Evolutionary conservation across 2,329 filamentous ascomycete species (phyloP).

Genomic region (Hypoxylon sp.): DNA sequence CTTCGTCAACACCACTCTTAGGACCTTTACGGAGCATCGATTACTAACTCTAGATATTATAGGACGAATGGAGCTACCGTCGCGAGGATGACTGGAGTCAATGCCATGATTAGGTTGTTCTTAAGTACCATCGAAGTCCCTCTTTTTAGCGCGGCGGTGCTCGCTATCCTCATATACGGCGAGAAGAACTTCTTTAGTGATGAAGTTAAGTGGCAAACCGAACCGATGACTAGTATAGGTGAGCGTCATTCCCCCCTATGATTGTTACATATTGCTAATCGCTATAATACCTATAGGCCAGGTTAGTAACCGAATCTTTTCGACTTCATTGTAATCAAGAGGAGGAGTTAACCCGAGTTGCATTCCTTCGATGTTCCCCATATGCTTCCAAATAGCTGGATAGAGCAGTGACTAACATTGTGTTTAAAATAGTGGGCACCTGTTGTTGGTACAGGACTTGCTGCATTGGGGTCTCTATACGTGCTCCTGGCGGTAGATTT

Average conservation of each 20-base stretch:
- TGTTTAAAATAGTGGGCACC: conserved; percentile 67
- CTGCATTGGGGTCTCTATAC: conserved; percentile 71
- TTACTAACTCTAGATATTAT: conserved; percentile 13
- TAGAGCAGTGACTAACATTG: conserved; percentile 9
- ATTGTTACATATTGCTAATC: conserved; percentile 16
- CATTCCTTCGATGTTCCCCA: not conserved
- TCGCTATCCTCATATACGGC: conserved; percentile 72
- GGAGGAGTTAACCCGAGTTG: conserved; percentile 54
- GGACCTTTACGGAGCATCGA: not conserved
- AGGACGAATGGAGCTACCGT: conserved; percentile 69
- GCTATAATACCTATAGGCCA: conserved; percentile 23
- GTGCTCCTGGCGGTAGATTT: conserved; percentile 61
- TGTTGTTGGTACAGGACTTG: conserved; percentile 71
- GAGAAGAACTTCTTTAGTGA: conserved; percentile 75
- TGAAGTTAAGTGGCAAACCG: conserved; percentile 71
- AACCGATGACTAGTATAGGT: conserved; percentile 74
- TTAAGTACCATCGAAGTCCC: conserved; percentile 71
- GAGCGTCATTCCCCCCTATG: conserved; percentile 45
- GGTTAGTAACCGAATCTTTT: conserved; percentile 31
- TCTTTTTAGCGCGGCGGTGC: conserved; percentile 70
- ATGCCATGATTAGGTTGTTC: conserved; percentile 67
- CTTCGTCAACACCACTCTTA: not conserved
- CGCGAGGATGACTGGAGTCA: conserved; percentile 67
- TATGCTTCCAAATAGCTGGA: not conserved
- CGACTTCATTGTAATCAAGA: not conserved